Base-by-base conservation (phyloP, 371 early-diverging fungal genomes). In the Globomyces sp. region DNA sequence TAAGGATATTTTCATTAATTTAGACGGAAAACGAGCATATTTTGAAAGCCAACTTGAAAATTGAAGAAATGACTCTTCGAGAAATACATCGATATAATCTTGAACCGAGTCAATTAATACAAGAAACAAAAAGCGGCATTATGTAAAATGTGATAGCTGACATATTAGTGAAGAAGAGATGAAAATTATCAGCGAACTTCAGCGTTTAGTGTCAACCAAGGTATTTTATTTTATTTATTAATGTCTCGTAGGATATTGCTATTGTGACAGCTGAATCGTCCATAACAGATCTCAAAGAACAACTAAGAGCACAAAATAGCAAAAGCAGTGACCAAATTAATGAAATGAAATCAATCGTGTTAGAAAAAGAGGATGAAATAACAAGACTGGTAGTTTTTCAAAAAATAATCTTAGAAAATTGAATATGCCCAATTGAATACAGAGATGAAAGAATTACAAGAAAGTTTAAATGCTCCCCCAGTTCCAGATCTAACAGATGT, bases 401-500 rank as follows among this genome's bases (percentile, higher is more conserved):
- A n/a, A 41, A 44, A 58, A 44, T 41, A 44, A 9, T 4, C 10
- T 44, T 2, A 58, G 47, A 6, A 47, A 47, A 11, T 47, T 11
- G 8, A 8, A 11, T 11, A 47, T 8, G 11, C 47, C 47, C 6
- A 47, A 47, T 47, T 11, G 8, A 6, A 47, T 6, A 8, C 11
- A 11, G 8, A 8, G 47, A 47, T 47, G 47, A 11, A 47, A 47
- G 47, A 47, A 47, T 10, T 44, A 34, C 58, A 58, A 44, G 55
- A 55, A 39, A 6, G 9, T 8, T 39, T 39, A 6, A 55, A 55
- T 11, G 44, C 41, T 24, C 58, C 63, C 2, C 40, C 48, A 48
- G 6, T 43, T 39, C 49, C 4, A n/a, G 63, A 63, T 37, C 36
- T 63, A 6, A 36, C 63, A 10, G 63, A 63, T 45, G 63, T 63